A percentile compares a stretch with the other conserved stretches of the same genome.
Evolutionary conservation across 2,329 filamentous ascomycete genomes (phyloP).

Genomic region (Fusarium armeniacum): DNA sequence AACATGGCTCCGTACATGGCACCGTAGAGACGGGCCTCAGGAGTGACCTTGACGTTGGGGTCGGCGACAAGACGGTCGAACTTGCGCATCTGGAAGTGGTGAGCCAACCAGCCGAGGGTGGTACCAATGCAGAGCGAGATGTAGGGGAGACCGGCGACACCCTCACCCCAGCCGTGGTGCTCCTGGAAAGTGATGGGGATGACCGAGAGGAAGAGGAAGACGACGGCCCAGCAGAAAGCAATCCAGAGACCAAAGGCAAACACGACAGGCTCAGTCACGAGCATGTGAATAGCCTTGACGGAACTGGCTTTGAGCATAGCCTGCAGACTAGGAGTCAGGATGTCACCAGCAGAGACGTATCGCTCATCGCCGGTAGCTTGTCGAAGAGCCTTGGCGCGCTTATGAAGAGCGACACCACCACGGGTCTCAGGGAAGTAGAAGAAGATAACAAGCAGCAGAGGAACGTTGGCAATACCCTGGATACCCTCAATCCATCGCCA

Average conservation of each 20-base stretch:
- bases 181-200: slow-evolving; percentile 44
- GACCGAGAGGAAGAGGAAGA: slow-evolving; percentile 45
- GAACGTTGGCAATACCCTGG: slow-evolving; percentile 42
- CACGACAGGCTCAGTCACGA: slow-evolving; percentile 45
- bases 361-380: slow-evolving; percentile 43
- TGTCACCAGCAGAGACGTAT: slow-evolving; percentile 43
- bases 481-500: slow-evolving; percentile 47
- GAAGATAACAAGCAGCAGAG: slow-evolving; percentile 37
- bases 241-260: slow-evolving; percentile 47
- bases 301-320: slow-evolving; percentile 45
- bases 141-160: slow-evolving; percentile 41
- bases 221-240: slow-evolving; percentile 46
- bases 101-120: slow-evolving; percentile 41
- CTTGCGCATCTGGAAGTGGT: slow-evolving; percentile 44
- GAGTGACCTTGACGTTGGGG: slow-evolving; percentile 40
- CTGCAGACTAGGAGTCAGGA: slow-evolving; percentile 41
- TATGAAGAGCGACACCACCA: slow-evolving; percentile 42
- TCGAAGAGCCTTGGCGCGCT: slow-evolving; percentile 42
- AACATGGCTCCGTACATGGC: slow-evolving; percentile 45
- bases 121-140: slow-evolving; percentile 42
- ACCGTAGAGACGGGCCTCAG: slow-evolving; percentile 42
- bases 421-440: slow-evolving; percentile 44
- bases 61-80: slow-evolving; percentile 40
- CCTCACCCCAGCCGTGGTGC: slow-evolving; percentile 39
- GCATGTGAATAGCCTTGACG: slow-evolving; percentile 45